Conservation (phyloP, 2,329 filamentous ascomycete genomes). For the Chaetoscypha palmicola region DNA sequence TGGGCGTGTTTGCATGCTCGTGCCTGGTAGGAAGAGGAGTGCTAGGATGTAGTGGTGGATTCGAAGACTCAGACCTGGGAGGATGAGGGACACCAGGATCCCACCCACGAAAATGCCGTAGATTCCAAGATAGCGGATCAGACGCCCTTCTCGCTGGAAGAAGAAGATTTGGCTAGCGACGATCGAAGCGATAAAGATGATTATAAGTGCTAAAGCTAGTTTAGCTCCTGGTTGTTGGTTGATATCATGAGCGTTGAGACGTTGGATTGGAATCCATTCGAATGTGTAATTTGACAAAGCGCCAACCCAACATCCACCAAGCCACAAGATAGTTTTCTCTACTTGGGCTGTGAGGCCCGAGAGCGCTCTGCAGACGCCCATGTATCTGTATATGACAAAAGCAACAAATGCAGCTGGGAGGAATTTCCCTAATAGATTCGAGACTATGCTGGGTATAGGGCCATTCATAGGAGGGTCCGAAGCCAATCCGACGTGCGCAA, state of each 20-base stretch:
- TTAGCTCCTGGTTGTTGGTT: constrained; percentile 83
- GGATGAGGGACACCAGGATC: constrained; percentile 62
- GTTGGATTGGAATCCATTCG: constrained; percentile 84
- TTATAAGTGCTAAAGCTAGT: constrained; percentile 70
- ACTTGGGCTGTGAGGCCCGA: constrained; percentile 69
- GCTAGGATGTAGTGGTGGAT: constrained; percentile 95
- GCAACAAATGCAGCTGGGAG: constrained; percentile 82
- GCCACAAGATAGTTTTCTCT: constrained; percentile 84
- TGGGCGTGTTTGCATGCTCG: constrained; percentile 78
- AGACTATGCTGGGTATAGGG: constrained; percentile 65
- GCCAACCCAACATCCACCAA: constrained; percentile 86
- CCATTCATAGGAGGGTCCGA: constrained; percentile 72
- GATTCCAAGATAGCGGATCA: constrained; percentile 69
- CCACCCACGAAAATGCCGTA: constrained; percentile 61
- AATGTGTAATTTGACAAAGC: constrained; percentile 93
- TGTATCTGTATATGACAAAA: constrained; percentile 81
- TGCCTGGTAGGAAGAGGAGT: constrained; percentile 79
- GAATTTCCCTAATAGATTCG: constrained; percentile 71
- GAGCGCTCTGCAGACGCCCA: constrained; percentile 67
- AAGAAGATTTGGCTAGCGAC: constrained; percentile 73
- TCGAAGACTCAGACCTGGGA: constrained; percentile 74
- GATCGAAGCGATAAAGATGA: constrained; percentile 62
- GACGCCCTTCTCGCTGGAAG: constrained; percentile 76
- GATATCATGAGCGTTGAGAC: constrained; percentile 86
- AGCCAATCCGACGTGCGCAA: constrained; percentile 84